phyloP scores from a whole-genome alignment of 75 land plant genomes.

The Sequoiadendron giganteum region DNA sequence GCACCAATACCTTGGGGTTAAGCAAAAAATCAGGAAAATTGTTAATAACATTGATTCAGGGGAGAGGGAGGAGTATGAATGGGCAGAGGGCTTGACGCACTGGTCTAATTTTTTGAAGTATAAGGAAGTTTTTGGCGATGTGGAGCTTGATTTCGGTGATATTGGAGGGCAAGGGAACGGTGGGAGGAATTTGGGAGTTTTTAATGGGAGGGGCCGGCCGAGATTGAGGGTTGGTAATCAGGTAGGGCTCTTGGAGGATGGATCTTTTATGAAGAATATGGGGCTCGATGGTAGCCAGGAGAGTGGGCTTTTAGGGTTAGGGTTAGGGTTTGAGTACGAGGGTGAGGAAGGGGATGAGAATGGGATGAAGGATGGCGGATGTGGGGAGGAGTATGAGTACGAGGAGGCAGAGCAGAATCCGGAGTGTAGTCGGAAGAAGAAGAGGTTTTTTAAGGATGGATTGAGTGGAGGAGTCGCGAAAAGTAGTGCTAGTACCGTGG shows the following conservation, averaged over 20 bases:
- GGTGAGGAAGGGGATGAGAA: conserved; percentile 12
- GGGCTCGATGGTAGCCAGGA: conserved; percentile 4
- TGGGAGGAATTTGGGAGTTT: background rate
- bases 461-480: background rate
- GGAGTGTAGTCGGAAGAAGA: conserved; percentile 10
- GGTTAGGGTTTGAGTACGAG: conserved; percentile 14
- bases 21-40: conserved; percentile 47
- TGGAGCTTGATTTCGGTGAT: conserved; percentile 23
- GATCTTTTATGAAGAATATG: conserved; percentile 9
- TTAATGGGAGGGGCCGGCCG: conserved; percentile 6
- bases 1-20: conserved; percentile 72
- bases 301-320: conserved; percentile 12
- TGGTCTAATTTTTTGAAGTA: conserved; percentile 79
- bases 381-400: conserved; percentile 7
- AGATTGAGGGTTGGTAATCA: background rate
- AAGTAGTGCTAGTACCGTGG: background rate
- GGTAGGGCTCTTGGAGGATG: conserved; percentile 5
- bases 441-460: conserved; percentile 10
- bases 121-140: conserved; percentile 71
- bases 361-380: conserved; percentile 11
- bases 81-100: conserved; percentile 53
- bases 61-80: conserved; percentile 40
- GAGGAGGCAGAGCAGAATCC: conserved; percentile 8
- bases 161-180: conserved; percentile 2
- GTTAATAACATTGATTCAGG: conserved; percentile 9